A percentile compares a stretch with the other conserved stretches of the same genome.
phyloP scores from a whole-genome alignment of 352 stramenopile genomes.

The Phytophthora citrophthora region DNA sequence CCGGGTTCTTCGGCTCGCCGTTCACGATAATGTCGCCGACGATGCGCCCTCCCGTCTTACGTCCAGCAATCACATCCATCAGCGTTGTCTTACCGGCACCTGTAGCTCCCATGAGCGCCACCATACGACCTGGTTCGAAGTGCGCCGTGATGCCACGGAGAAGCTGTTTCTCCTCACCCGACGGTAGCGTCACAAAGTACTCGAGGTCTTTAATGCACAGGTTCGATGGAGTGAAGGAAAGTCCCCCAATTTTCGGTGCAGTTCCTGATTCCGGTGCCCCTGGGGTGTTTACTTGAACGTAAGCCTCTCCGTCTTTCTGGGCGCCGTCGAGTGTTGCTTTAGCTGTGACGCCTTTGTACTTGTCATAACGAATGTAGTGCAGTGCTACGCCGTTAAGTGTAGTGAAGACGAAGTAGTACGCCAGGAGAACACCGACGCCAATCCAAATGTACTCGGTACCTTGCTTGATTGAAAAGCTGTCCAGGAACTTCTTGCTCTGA shows the following conservation, averaged over 20 bases:
- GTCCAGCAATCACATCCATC: constrained; percentile 67
- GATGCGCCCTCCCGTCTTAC: constrained; percentile 68
- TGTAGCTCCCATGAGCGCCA: constrained; percentile 73
- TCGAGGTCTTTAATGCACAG: constrained; percentile 58
- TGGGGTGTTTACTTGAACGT: constrained; percentile 42
- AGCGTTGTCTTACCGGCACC: constrained; percentile 71
- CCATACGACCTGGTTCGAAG: constrained; percentile 68
- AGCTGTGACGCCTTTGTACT: constrained; percentile 45
- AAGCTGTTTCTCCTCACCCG: constrained; percentile 60
- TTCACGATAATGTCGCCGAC: constrained; percentile 90
- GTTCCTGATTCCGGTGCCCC: background rate
- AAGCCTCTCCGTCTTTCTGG: constrained; percentile 30
- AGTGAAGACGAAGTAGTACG: constrained; percentile 59
- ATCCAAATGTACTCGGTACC: constrained; percentile 53
- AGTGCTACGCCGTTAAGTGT: constrained; percentile 47
- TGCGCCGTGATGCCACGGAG: constrained; percentile 50
- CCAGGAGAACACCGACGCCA: constrained; percentile 41
- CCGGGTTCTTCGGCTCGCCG: constrained; percentile 81
- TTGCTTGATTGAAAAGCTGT: constrained; percentile 52
- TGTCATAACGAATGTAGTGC: constrained; percentile 58
- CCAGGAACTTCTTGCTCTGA: constrained; percentile 26
- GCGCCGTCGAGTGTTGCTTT: constrained; percentile 43
- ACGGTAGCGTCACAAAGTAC: constrained; percentile 69
- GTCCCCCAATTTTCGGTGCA: constrained; percentile 27
- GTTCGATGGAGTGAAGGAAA: constrained; percentile 52